Base-by-base conservation (phyloP, 768 basidiomycete genomes). In the Suillus fuscotomentosus region DNA sequence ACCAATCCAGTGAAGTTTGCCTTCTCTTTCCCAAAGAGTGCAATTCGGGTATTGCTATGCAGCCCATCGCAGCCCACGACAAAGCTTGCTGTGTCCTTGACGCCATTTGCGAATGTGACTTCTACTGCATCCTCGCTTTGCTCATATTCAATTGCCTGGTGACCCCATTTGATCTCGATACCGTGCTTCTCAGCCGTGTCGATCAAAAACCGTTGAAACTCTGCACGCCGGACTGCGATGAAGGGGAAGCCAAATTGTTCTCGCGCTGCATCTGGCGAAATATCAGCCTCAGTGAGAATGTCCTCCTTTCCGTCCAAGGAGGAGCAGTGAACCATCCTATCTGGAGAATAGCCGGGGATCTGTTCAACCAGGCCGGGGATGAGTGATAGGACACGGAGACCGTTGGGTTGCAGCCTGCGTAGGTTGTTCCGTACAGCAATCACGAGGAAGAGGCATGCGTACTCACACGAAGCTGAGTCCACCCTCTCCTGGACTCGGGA, bases 41-140 rank as follows among this genome's bases (percentile, higher is more conserved):
- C 66, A 22, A 66, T 67, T 2, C 81, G 73, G 13, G 80, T 80
- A 60, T 70, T 74, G 65, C 79, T 79, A 65, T 82, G 81, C 64
- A 83, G 70, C 11, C 82, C 82, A 62, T 83, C 82, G 68, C 79
- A 80, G 24, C 81, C 82, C 10, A 82, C 73, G 5, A 81, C 74
- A 60, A 83, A 76, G 63, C 75, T 76, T 8, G 76, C 80, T 0
- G 67, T 73, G 51, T 77, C 79, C 53, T 62, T 70, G 24, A 65
- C 65, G 10, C 80, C 82, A 57, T 78, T 78, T 42, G 68, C 71
- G 65, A 82, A 78, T 5, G 50, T 67, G 13, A 78, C 80, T 6
- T 65, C 63, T 2, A 79, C 82, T 17, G 63, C 65, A 5, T 64
- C 31, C 13, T 31, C 60, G 13, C 69, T 71, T 64, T 80, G 75